Conservation (phyloP, 1,284 basidiomycete genomes). For the Sanguinoderma infundibulare region DNA sequence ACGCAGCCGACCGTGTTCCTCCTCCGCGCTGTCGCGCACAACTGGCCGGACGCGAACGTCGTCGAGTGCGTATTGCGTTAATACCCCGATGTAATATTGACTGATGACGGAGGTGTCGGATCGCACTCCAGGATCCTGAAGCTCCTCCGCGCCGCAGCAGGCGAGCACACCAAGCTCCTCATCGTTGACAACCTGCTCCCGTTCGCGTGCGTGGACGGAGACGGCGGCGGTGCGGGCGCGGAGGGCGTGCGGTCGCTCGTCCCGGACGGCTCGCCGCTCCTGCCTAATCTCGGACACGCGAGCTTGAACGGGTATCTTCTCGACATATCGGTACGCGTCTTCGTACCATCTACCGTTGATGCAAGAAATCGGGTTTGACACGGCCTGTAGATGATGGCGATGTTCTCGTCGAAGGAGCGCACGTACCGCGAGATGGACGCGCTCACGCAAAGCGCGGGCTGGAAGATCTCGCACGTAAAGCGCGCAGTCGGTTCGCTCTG, state of each 20-base stretch:
- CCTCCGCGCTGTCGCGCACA: slow-evolving; percentile 22
- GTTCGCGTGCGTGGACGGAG: slow-evolving; percentile 23
- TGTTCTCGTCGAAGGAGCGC: slow-evolving; percentile 68
- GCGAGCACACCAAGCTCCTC: slow-evolving; percentile 22
- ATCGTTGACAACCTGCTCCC: slow-evolving; percentile 25
- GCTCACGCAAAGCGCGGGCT: slow-evolving; percentile 60
- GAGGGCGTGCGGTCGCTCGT: slow-evolving; percentile 18
- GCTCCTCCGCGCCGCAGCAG: slow-evolving; percentile 18
- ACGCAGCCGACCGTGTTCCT: slow-evolving; percentile 23
- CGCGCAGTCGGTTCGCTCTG: slow-evolving; percentile 19
- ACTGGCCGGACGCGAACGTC: slow-evolving; percentile 24
- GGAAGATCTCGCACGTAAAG: slow-evolving; percentile 59
- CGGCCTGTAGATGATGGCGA: slow-evolving; percentile 61
- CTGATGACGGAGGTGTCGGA: no score
- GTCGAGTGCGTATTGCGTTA: slow-evolving; percentile 4
- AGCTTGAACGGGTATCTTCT: slow-evolving; percentile 19
- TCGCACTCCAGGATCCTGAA: slow-evolving; percentile 12
- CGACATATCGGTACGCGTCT: slow-evolving; percentile 14
- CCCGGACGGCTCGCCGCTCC: slow-evolving; percentile 21
- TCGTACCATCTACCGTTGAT: background rate
- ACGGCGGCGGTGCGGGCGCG: slow-evolving; percentile 9
- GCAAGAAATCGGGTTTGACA: background rate
- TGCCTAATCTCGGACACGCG: slow-evolving; percentile 24
- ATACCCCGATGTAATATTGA: no score
- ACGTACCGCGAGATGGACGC: slow-evolving; percentile 63